Evolutionary conservation across 306 rosid species (phyloP), one percentile per base, ranked within the genome.

Genomic region (Dalbergia cochinchinensis): DNA sequence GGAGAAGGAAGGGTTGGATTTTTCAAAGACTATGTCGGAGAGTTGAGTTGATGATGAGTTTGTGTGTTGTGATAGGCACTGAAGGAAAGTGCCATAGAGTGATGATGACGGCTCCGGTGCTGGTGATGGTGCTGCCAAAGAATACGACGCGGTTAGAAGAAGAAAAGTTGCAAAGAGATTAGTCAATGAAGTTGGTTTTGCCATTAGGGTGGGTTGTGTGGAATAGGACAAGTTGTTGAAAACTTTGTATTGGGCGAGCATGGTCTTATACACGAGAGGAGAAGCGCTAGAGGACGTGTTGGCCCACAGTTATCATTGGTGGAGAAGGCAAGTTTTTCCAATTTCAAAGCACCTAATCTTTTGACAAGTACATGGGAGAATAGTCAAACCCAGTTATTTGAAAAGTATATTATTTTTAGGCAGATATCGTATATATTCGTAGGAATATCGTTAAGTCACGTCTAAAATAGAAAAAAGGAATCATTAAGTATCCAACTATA

Each of bases 1-100:
- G 50, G 86, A 11, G 48, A 70, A 86, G 10, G 84, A 70, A 7
- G 89, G 1, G 41, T 65, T 86, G 37, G 84, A 47, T 65, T 4
- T 78, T 0, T 55, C 0, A n/a, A 74, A 64, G 13, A 82, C 10
- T 3, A 76, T 39, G 44, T 47, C 18, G 41, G 83, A 67, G 59
- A 71, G 15, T 35, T 44, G 45, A n/a, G 60, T 35, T 37, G 88
- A 13, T 16, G 82, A 26, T 26, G 31, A 33, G 19, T 37, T 73
- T 11, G 79, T 64, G 72, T 65, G 71, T 13, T 50, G 42, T 54
- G 73, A 75, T 7, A 86, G 71, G n/a, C 89, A 85, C 0, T 41
- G 16, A 57, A 79, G 69, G 19, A 82, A 82, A 55, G 37, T 8
- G 18, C 0, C 0, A 41, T 74, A 55, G 0, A 33, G 4, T 8